Evolutionary conservation across 2,329 filamentous ascomycete species (phyloP).

Genomic region (Hymenoscyphus albidus): DNA sequence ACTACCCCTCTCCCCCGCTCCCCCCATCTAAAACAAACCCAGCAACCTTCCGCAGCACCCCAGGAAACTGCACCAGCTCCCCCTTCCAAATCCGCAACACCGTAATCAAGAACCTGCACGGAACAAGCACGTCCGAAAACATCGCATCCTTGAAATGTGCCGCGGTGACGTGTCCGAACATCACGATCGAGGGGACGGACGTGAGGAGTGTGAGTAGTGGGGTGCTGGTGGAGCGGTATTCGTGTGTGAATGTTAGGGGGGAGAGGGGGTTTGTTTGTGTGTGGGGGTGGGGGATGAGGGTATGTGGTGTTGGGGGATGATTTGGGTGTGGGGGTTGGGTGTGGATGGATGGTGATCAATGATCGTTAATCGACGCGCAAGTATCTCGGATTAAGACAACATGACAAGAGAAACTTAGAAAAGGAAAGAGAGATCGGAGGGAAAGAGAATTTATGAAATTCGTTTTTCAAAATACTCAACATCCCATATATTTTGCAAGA

Average conservation of each 20-base stretch:
- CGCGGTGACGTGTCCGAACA: conserved; percentile 19
- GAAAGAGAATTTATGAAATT: too few relatives aligned
- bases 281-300: not conserved
- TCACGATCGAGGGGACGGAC: not conserved
- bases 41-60: conserved; percentile 35
- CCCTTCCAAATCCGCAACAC: conserved; percentile 39
- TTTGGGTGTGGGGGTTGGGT: too few relatives aligned
- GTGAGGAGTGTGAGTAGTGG: not conserved
- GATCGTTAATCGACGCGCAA: too few relatives aligned
- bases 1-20: too few relatives aligned
- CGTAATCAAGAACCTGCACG: conserved; percentile 20
- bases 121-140: conserved; percentile 20
- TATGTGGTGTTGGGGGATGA: too few relatives aligned
- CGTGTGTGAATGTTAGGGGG: not conserved
- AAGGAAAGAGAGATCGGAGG: too few relatives aligned
- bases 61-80: conserved; percentile 39
- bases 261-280: not conserved
- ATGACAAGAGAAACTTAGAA: too few relatives aligned
- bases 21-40: too few relatives aligned
- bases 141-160: conserved; percentile 36
- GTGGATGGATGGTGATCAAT: too few relatives aligned
- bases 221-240: not conserved
- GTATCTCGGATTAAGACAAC: too few relatives aligned
- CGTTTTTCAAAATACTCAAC: too few relatives aligned
- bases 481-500: too few relatives aligned